Percentiles rank a stretch among this genome's conserved stretches.
phyloP scores from a whole-genome alignment of 352 stramenopile genomes.

The Globisporangium carolinianum region DNA sequence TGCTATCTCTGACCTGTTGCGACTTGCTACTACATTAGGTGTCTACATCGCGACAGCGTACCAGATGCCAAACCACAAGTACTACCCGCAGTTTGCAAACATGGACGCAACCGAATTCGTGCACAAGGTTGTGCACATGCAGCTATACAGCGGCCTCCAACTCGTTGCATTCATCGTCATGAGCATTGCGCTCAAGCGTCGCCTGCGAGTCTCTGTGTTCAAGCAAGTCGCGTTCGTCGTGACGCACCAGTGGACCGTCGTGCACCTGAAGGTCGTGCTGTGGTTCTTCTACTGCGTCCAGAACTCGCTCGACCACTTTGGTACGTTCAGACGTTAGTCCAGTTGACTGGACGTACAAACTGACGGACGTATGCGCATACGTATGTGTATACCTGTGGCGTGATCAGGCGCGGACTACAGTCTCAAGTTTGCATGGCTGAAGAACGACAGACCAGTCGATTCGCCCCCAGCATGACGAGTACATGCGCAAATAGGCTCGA shows the following conservation, averaged over 20 bases:
- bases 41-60: constrained; percentile 1
- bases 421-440: constrained; percentile 10
- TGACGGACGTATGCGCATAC: background rate
- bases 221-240: constrained; percentile 18
- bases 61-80: constrained; percentile 3
- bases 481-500: no score
- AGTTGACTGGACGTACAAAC: background rate
- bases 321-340: constrained; percentile 3
- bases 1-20: no score
- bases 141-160: constrained; percentile 18
- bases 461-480: no score
- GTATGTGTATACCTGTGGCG: background rate
- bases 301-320: constrained; percentile 11
- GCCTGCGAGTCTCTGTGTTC: constrained; percentile 15
- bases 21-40: constrained; percentile 2
- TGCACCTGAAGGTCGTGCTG: constrained; percentile 17
- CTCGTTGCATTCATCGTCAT: constrained; percentile 12
- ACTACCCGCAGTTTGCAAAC: constrained; percentile 5
- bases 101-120: background rate
- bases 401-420: constrained; percentile 9
- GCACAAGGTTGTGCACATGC: constrained; percentile 9
- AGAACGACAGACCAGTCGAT: no score
- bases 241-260: constrained; percentile 17
- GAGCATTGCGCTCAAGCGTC: constrained; percentile 9
- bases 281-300: constrained; percentile 14